phyloP scores from a whole-genome alignment of 2,329 filamentous ascomycete species.

The Exophiala sp. region DNA sequence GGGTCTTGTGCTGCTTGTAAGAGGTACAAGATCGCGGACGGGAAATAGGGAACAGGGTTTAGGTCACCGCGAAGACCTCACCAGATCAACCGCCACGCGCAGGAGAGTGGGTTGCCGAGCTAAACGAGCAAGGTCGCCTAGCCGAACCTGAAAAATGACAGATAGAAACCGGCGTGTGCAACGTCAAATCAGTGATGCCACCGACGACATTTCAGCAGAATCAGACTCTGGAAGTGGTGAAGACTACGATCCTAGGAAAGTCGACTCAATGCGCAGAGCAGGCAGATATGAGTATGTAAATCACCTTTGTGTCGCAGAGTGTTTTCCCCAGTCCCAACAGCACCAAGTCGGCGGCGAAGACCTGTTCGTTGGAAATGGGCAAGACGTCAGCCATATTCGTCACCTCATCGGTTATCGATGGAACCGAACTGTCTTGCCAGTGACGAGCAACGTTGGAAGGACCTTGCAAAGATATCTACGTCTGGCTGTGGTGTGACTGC shows the following conservation, averaged over 20 bases:
- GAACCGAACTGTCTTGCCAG: no score
- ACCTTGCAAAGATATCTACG: neutral
- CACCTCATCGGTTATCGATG: no score
- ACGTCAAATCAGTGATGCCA: conserved; percentile 29
- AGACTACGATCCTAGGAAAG: conserved; percentile 24
- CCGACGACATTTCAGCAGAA: conserved; percentile 26
- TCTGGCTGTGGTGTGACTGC: neutral
- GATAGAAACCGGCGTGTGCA: conserved; percentile 28
- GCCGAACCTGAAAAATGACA: conserved; percentile 25
- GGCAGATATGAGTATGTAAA: conserved; percentile 28
- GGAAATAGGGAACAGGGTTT: neutral
- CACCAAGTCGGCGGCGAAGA: neutral
- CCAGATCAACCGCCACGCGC: conserved; percentile 14
- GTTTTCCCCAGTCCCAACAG: neutral
- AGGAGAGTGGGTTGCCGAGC: conserved; percentile 9
- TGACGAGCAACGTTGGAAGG: no score
- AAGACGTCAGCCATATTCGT: no score
- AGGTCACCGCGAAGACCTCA: conserved; percentile 14
- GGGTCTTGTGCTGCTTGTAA: no score
- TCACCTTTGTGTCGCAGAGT: neutral
- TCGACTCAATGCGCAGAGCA: conserved; percentile 25
- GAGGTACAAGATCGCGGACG: neutral
- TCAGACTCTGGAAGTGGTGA: conserved; percentile 25
- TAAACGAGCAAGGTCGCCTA: conserved; percentile 11
- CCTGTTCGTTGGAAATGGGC: no score